Conservation (phyloP, 768 basidiomycete species). For the Mycena metata region DNA sequence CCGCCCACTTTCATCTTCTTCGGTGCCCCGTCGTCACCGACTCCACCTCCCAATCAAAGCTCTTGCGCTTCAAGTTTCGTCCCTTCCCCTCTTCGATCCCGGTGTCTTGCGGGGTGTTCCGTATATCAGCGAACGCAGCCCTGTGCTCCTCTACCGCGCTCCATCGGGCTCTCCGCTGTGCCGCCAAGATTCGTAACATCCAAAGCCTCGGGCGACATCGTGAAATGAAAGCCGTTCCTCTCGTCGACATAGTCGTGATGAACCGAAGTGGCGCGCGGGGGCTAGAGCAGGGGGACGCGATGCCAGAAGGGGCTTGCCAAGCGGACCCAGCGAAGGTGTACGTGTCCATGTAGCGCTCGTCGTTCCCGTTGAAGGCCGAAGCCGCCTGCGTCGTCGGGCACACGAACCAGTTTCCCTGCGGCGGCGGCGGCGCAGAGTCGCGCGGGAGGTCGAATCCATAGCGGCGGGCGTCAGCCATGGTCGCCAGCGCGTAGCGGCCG, state of each 20-base stretch:
- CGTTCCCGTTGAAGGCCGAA: conserved; percentile 26
- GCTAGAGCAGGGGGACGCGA: conserved; percentile 8
- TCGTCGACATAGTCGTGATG: neutral
- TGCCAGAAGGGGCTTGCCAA: neutral
- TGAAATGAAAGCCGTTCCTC: conserved; percentile 8
- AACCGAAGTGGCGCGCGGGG: neutral
- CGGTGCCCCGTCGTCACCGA: conserved; percentile 3
- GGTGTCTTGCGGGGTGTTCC: conserved; percentile 11
- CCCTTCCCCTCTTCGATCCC: conserved; percentile 2
- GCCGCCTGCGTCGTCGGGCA: conserved; percentile 29
- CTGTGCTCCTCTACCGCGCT: neutral
- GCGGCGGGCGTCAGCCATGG: neutral
- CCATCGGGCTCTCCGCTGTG: conserved; percentile 11
- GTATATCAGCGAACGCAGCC: conserved; percentile 13
- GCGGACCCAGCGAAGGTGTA: conserved; percentile 26
- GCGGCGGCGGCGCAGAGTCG: neutral
- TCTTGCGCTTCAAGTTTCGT: conserved; percentile 28
- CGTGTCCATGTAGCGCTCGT: conserved; percentile 27
- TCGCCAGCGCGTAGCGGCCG: neutral
- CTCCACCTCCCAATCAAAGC: conserved; percentile 2
- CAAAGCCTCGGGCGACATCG: conserved; percentile 21
- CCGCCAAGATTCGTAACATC: neutral
- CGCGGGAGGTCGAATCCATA: neutral
- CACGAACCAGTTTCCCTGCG: neutral
- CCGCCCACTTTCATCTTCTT: conserved; percentile 12